Evolutionary conservation across 139 green algal species (phyloP), one percentile per base, ranked within the genome.

Genomic region (Picochlorum sp.): DNA sequence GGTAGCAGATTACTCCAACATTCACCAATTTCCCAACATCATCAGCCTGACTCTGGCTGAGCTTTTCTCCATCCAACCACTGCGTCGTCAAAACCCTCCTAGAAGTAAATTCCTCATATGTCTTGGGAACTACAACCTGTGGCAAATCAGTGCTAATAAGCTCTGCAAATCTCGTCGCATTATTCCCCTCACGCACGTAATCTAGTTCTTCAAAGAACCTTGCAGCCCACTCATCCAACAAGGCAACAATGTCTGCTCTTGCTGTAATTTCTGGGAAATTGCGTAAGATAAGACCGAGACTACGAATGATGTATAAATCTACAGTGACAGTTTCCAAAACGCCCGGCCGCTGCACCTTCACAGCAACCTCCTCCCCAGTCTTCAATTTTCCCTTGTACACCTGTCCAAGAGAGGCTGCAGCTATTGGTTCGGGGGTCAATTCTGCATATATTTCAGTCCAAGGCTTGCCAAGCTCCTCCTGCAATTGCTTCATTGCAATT

Each of bases 141-240:
- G 93, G 93, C 57, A 99, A 81, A 68, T 98, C 92, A 7, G 76
- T 73, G 20, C 57, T 60, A 79, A 99, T 97, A 56, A 83, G 73
- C 63, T 84, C 80, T 9, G 88, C 88, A 73, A 99, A 99, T 2
- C 55, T 47, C 3, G 69, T 87, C 0, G 70, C 83, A 64, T 97
- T 97, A 37, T 84, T 57, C 14, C 88, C 92, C 78, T 99, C 94
- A 4, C 85, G 80, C 28, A 96, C 81, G 63, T 99, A 99, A 70
- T 98, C 94, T 45, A 98, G 76, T 81, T 98, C 92, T 73, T 98
- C 92, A 66, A 98, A 98, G 68, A 98, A 98, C 49, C 92, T 78
- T 3, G 73, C 77, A 0, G 92, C 94, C 94, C 94, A 99, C 80
- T 99, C 94, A 63, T 99, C 94, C 45, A 99, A 78, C 66, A 99